Conservation (phyloP, 768 basidiomycete species). For the Boletus patriciae region DNA sequence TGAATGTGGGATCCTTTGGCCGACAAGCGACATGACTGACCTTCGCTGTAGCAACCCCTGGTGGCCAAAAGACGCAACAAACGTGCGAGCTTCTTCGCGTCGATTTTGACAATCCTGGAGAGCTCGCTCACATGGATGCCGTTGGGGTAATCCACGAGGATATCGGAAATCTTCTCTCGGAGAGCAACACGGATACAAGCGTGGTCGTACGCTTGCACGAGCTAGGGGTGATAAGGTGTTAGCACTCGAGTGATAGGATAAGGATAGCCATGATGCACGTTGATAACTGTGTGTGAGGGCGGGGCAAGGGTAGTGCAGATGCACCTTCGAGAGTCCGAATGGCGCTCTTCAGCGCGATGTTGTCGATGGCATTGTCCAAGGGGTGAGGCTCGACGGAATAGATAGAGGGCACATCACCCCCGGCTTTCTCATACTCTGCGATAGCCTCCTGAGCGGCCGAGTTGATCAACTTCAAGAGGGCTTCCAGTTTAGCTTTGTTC, state of each 20-base stretch:
- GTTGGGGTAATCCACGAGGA: conserved; percentile 25
- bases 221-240: conserved; percentile 4
- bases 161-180: conserved; percentile 29
- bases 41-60: conserved; percentile 32
- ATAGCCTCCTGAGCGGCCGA: conserved; percentile 20
- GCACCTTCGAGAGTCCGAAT: conserved; percentile 35
- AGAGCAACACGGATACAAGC: conserved; percentile 30
- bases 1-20: not conserved
- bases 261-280: conserved; percentile 19
- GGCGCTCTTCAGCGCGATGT: conserved; percentile 23
- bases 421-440: conserved; percentile 31
- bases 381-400: conserved; percentile 36
- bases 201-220: conserved; percentile 27
- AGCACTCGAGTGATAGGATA: not conserved
- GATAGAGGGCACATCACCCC: conserved; percentile 32
- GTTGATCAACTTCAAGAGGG: conserved; percentile 32
- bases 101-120: conserved; percentile 17
- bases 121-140: conserved; percentile 32
- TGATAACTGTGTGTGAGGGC: conserved; percentile 32
- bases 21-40: conserved; percentile 12
- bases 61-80: conserved; percentile 31
- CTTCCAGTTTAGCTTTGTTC: conserved; percentile 25
- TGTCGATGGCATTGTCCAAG: conserved; percentile 32
- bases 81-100: conserved; percentile 31
- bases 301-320: conserved; percentile 35